Evolutionary conservation across 78 protist species (phyloP).

Genomic region (Pigoraptor vietnamica): DNA sequence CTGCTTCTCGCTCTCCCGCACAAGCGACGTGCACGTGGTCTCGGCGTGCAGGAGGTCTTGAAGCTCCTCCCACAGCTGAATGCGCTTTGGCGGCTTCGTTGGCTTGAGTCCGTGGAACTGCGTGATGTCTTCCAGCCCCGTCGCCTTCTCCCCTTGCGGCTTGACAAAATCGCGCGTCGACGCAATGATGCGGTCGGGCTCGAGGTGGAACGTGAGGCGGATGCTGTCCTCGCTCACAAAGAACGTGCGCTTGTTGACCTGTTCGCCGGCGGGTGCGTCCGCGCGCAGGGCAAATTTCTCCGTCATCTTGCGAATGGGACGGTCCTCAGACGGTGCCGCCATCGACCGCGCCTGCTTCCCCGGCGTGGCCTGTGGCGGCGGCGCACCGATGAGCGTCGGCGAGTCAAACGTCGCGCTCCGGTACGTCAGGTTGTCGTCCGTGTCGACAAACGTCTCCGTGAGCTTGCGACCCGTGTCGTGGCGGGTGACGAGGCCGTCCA

Average conservation of each 20-base stretch:
- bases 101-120: not conserved
- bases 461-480: not conserved
- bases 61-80: not conserved
- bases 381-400: not conserved
- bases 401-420: not conserved
- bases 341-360: not conserved
- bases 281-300: not conserved
- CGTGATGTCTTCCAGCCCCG: not conserved
- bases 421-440: not conserved
- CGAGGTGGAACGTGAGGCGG: not conserved
- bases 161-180: not conserved
- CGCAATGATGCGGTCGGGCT: not conserved
- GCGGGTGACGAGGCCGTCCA: not conserved
- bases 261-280: not conserved
- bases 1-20: not conserved
- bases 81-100: not conserved
- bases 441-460: not conserved
- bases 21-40: not conserved
- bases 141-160: not conserved
- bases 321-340: not conserved
- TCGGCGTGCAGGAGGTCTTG: not conserved
- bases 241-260: not conserved
- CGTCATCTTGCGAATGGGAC: not conserved
- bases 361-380: no score
- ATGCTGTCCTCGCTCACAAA: not conserved